phyloP scores from a whole-genome alignment of 805 yeast species.

The Saccharomycodes ludwigii region DNA sequence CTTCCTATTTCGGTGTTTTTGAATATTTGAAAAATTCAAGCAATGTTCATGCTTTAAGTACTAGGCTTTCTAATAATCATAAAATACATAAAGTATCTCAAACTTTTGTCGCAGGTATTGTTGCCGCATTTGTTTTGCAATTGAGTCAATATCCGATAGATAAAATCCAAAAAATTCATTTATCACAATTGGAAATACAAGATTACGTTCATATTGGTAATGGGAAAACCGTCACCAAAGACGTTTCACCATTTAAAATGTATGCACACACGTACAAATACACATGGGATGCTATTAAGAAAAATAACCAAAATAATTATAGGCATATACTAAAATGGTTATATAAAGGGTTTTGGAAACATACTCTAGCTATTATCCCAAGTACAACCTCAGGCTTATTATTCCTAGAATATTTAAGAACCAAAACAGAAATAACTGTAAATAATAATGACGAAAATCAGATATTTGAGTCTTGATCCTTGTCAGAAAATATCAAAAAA shows the following conservation, averaged over 20 bases:
- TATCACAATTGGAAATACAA: slow-evolving; percentile 57
- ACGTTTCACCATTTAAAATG: slow-evolving; percentile 46
- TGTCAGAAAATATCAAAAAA: too few relatives aligned
- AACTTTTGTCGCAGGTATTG: slow-evolving; percentile 73
- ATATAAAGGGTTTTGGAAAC: slow-evolving; percentile 66
- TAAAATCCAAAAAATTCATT: slow-evolving; percentile 68
- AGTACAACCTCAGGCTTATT: slow-evolving; percentile 80
- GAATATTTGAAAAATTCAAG: slow-evolving; percentile 29
- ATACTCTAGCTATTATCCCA: slow-evolving; percentile 68
- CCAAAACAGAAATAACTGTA: too few relatives aligned
- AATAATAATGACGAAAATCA: too few relatives aligned
- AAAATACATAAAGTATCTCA: slow-evolving; percentile 38
- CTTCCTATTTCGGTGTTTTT: slow-evolving; percentile 69
- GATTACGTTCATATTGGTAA: too few relatives aligned
- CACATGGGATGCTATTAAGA: slow-evolving; percentile 1
- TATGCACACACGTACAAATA: slow-evolving; percentile 27
- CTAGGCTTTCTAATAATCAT: slow-evolving; percentile 1
- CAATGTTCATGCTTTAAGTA: slow-evolving; percentile 29
- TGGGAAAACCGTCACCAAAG: too few relatives aligned
- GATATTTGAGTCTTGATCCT: too few relatives aligned
- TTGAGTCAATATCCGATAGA: slow-evolving; percentile 74
- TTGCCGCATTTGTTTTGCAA: slow-evolving; percentile 69
- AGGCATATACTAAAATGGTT: slow-evolving; percentile 38
- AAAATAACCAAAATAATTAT: slow-evolving; percentile 4
- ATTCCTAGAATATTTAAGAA: slow-evolving; percentile 72